Percentiles rank a stretch among this genome's conserved stretches.
These are phyloP conservation scores for Mycena crocata DNA, from an alignment of 768 basidiomycete genomes.

Conservation along the genomic window DNA sequence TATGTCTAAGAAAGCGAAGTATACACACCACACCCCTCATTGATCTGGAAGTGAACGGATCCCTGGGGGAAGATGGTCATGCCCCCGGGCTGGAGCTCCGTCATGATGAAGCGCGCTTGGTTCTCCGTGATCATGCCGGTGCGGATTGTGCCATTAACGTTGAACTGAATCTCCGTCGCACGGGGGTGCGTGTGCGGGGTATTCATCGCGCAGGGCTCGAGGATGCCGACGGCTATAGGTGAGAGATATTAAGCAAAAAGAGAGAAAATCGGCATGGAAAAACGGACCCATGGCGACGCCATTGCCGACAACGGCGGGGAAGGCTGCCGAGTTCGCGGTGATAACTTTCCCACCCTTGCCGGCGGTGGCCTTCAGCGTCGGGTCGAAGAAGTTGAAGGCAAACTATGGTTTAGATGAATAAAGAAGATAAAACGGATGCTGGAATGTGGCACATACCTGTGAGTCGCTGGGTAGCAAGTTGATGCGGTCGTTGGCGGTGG, in stretches of 20 bases:
- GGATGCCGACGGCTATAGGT: conserved; percentile 23
- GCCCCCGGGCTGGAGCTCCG: conserved; percentile 26
- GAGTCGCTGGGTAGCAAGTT: conserved; percentile 14
- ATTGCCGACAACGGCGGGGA: conserved; percentile 33
- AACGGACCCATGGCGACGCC: conserved; percentile 31
- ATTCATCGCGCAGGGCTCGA: conserved; percentile 32
- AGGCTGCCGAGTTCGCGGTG: conserved; percentile 27
- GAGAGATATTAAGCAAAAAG: background rate
- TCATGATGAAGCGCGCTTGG: conserved; percentile 32
- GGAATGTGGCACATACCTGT: background rate
- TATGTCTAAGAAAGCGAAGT: conserved; percentile 24
- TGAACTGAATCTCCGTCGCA: conserved; percentile 35
- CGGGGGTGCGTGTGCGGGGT: conserved; percentile 35
- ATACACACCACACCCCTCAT: conserved; percentile 29
- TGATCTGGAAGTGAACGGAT: conserved; percentile 34
- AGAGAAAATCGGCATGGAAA: background rate
- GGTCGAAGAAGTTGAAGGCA: conserved; percentile 32
- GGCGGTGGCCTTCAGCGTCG: background rate
- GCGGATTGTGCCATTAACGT: conserved; percentile 34
- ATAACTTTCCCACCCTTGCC: conserved; percentile 17
- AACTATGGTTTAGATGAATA: conserved; percentile 13
- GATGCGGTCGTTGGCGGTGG: conserved; percentile 20
- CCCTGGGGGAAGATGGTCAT: conserved; percentile 32
- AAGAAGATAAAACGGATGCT: background rate
- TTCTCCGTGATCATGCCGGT: conserved; percentile 36